Evolutionary conservation across 176 grass and related monocot genomes (phyloP).

Genomic region (Oryza glumipatula): DNA sequence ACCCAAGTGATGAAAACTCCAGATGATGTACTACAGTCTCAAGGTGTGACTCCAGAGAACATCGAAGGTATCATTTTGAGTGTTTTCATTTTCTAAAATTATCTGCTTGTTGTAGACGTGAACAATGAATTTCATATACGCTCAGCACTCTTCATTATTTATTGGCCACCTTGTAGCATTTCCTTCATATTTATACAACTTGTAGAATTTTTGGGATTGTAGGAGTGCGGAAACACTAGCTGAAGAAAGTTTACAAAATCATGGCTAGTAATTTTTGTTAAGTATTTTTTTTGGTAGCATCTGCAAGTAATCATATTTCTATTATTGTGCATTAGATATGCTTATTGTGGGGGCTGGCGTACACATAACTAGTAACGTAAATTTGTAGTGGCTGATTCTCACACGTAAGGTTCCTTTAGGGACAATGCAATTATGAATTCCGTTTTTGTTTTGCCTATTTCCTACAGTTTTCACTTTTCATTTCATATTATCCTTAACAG

Average conservation of each 20-base stretch:
- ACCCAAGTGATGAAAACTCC: slow-evolving; percentile 90
- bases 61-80: slow-evolving; percentile 57
- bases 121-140: not conserved
- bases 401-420: not conserved
- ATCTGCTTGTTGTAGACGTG: not conserved
- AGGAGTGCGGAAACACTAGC: not conserved
- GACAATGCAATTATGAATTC: not conserved
- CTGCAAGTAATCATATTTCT: not conserved
- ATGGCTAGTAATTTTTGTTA: not conserved
- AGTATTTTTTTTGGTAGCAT: not conserved
- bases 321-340: not conserved
- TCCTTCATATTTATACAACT: not conserved
- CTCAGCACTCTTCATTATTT: not conserved
- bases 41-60: slow-evolving; percentile 69
- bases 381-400: not conserved
- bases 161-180: not conserved
- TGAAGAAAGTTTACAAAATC: not conserved
- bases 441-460: not conserved
- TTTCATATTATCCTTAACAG: too few relatives aligned
- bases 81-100: not conserved
- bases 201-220: not conserved
- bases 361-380: not conserved
- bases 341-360: not conserved
- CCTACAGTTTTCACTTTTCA: not conserved
- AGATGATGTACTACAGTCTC: slow-evolving; percentile 69